phyloP scores from a whole-genome alignment of 2,329 filamentous ascomycete genomes.

The Epichloe festucae region DNA sequence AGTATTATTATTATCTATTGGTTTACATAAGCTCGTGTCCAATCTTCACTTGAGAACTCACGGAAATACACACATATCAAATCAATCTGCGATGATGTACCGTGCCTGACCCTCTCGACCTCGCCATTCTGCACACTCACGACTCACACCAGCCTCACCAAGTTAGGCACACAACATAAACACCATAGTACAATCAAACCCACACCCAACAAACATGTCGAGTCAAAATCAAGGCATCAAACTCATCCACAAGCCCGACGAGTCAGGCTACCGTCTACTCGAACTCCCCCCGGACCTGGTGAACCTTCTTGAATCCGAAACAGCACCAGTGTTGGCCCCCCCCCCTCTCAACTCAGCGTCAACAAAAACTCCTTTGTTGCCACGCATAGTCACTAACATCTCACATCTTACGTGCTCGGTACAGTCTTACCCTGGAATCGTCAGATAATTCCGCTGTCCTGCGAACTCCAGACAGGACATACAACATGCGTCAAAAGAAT shows the following conservation, averaged over 20 bases:
- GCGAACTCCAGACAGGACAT: conserved; percentile 37
- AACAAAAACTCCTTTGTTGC: background rate
- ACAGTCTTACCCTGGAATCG: conserved; percentile 35
- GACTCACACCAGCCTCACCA: background rate
- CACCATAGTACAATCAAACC: background rate
- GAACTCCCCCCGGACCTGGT: conserved; percentile 49
- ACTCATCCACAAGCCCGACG: conserved; percentile 35
- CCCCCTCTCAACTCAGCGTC: conserved; percentile 9
- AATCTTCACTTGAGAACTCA: no score
- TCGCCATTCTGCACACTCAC: background rate
- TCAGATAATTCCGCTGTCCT: conserved; percentile 38
- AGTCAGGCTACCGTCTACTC: conserved; percentile 43
- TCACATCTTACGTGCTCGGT: background rate
- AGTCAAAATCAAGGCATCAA: conserved; percentile 35
- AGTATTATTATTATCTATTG: no score
- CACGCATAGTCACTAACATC: background rate
- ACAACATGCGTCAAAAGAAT: conserved; percentile 51
- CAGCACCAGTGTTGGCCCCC: conserved; percentile 37
- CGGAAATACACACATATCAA: no score
- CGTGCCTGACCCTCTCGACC: no score
- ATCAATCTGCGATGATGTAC: no score
- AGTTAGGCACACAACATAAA: background rate
- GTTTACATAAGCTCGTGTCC: no score
- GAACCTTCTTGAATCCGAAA: conserved; percentile 38
- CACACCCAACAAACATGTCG: conserved; percentile 25